Evolutionary conservation across 176 grass and related monocot genomes (phyloP), one percentile per base, ranked within the genome.

Genomic region (Eleusine coracana): DNA sequence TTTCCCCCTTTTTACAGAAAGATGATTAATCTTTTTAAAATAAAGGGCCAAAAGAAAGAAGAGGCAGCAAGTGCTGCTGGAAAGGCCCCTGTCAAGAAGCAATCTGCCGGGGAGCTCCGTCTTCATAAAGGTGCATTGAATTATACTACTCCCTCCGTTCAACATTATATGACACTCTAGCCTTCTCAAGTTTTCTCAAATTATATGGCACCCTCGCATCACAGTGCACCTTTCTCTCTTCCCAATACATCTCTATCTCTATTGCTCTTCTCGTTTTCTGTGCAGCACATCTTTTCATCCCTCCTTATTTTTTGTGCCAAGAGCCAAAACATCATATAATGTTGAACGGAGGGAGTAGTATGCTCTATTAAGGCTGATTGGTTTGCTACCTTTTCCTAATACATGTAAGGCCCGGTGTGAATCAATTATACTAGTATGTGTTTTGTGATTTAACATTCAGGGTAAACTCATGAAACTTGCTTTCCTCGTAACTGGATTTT

Each of bases 21-120:
- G 54, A 96, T 96, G 93, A 92, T 96, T 78, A 96, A 92, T 65
- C 90, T 96, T 75, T 89, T 96, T 56, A 96, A 96, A 86, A 92
- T 96, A 84, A 96, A 96, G 78, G 93, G 84, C 11, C 90, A 96
- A 82, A 92, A 90, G 86, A 92, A 85, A 81, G 93, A 96, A 69
- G 88, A 90, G 55, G 88, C 90, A 34, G 88, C 93, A 81, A 92
- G 85, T 90, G 81, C 88, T 70, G 77, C 76, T 96, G 90, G 86
- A 72, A 90, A 78, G 50, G 44, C 87, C 86, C 83, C 72, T 77
- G 76, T 82, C 17, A 96, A 96, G 82, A 96, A 96, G 59, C 93
- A 92, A 74, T 92, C 90, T 82, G 85, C 93, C 21, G 93, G 93
- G 34, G 93, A 96, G 41, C 83, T 96, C 68, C 93, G 93, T 60